These are phyloP conservation scores for Pleurotus eryngii DNA, from an alignment of 768 basidiomycete species.

Conservation along the genomic window DNA sequence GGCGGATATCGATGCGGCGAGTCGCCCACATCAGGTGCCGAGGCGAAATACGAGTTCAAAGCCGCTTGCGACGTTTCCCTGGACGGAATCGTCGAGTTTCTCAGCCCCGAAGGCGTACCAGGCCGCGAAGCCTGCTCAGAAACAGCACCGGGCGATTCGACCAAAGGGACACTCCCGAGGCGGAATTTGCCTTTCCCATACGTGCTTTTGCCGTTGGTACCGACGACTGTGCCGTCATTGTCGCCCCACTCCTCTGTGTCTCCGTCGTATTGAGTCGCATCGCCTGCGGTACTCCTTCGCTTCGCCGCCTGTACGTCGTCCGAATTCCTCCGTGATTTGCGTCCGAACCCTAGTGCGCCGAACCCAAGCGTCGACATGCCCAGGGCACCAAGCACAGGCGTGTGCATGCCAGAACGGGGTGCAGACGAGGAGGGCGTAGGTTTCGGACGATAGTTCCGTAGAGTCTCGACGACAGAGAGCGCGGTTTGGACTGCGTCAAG, in stretches of 20 bases:
- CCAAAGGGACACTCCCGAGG: slow-evolving; percentile 18
- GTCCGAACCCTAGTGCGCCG: background rate
- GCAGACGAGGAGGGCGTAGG: slow-evolving; percentile 19
- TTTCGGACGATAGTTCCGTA: slow-evolving; percentile 63
- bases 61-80: background rate
- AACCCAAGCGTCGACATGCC: slow-evolving; percentile 12
- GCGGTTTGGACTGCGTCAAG: slow-evolving; percentile 52
- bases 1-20: slow-evolving; percentile 16
- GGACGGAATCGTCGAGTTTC: background rate
- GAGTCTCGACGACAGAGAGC: slow-evolving; percentile 59
- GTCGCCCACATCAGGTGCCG: background rate
- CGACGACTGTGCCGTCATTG: slow-evolving; percentile 14
- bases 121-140: background rate
- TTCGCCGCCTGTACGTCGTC: background rate
- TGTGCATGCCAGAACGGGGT: slow-evolving; percentile 36
- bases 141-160: slow-evolving; percentile 12
- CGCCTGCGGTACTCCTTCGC: background rate
- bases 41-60: slow-evolving; percentile 2
- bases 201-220: slow-evolving; percentile 13
- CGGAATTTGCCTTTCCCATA: background rate
- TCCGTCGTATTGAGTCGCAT: slow-evolving; percentile 13
- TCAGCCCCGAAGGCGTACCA: slow-evolving; percentile 1
- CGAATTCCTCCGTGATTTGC: background rate
- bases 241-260: slow-evolving; percentile 29
- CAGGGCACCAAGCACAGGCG: slow-evolving; percentile 37